Evolutionary conservation across 441 rosid species (phyloP), one percentile per base, ranked within the genome.

Genomic region (Gossypium davidsonii): DNA sequence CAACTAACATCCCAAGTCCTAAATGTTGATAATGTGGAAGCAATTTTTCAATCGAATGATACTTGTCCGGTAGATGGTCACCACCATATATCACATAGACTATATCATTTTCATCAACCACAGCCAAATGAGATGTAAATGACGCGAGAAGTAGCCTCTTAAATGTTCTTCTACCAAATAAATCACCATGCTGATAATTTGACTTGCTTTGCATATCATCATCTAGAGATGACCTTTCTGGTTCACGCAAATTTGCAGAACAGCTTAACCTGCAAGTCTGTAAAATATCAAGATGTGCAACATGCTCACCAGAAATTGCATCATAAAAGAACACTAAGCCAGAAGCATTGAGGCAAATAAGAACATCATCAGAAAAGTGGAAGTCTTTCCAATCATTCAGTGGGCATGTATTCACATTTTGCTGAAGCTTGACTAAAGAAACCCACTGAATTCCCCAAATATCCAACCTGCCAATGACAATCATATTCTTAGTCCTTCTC

Each of bases 391-490:
- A 95, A 72, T 83, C 92, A 53, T 70, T 66, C 61, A 74, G 58
- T 31, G 77, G 81, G 63, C 83, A 84, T 44, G 60, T 70, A 80
- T 75, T 78, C 70, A 80, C 69, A 79, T 72, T 71, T 76, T 86
- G 86, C 58, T 71, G 80, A 64, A 86, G 90, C 80, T 88, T 87
- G 77, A 95, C 90, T 20, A 77, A 76, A 69, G 96, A 95, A 78
- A 87, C 85, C 97, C 97, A 95, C 75, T 89, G 89, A 79, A 95
- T 85, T 68, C 98, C 97, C 83, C 74, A 76, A 77, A 77, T 73
- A 75, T 82, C 79, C 79, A 93, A 79, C 85, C 85, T 83, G 76
- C 90, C 88, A 79, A 91, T 88, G 78, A 90, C 79, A 61, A 95
- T 58, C 79, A 90, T 25, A 75, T 72, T 72, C 79, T 80, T 85